A percentile compares a stretch with the other conserved stretches of the same genome.
Evolutionary conservation across 23 red algal species (phyloP).

Genomic region (Gracilariopsis chorda): DNA sequence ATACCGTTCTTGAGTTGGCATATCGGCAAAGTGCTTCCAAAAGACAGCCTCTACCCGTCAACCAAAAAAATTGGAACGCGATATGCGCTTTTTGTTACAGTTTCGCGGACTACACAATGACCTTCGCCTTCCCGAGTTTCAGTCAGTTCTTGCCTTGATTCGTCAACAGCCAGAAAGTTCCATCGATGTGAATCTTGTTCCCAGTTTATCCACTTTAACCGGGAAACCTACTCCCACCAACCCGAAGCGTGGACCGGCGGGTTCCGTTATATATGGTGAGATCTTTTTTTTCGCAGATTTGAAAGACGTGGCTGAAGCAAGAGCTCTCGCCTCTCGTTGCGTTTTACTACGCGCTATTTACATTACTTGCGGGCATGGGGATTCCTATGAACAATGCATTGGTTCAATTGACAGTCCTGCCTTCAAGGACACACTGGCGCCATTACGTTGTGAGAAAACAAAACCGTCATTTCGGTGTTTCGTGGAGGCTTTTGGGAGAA

Average conservation of each 20-base stretch:
- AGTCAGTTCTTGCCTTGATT: slow-evolving; percentile 34
- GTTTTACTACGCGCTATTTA: slow-evolving; percentile 80
- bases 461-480: slow-evolving; percentile 65
- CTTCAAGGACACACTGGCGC: neutral
- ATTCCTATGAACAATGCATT: slow-evolving; percentile 22
- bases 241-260: slow-evolving; percentile 2
- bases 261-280: slow-evolving; percentile 70
- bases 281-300: slow-evolving; percentile 75
- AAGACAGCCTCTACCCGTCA: too few species aligned
- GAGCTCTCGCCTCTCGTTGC: slow-evolving; percentile 22
- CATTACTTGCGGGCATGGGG: slow-evolving; percentile 49
- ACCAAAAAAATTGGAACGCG: too few species aligned
- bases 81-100: slow-evolving; percentile 78
- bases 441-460: neutral
- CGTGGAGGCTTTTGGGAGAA: slow-evolving; percentile 73
- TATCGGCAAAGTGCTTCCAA: too few species aligned
- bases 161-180: slow-evolving; percentile 8
- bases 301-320: slow-evolving; percentile 46
- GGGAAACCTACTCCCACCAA: slow-evolving; percentile 1
- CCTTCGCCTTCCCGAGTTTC: slow-evolving; percentile 75
- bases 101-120: slow-evolving; percentile 82
- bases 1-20: too few species aligned
- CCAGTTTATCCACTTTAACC: neutral
- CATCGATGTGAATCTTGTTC: neutral
- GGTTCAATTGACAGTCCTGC: slow-evolving; percentile 14